Base-by-base conservation (phyloP, 441 rosid genomes). In the Eruca vesicaria region DNA sequence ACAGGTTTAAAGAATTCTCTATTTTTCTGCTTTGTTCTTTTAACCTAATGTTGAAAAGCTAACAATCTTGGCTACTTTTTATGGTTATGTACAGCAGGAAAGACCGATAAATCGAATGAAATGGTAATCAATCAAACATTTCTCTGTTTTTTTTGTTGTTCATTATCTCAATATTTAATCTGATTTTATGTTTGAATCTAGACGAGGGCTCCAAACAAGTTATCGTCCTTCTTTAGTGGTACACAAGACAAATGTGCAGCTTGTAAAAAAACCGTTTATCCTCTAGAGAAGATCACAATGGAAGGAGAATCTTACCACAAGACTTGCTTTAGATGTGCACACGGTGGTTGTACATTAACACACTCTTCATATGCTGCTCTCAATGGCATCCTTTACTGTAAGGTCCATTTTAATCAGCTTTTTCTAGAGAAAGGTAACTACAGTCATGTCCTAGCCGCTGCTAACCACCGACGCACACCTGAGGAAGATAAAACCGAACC, bases 341-440 rank as follows among this genome's bases (percentile, higher is more conserved):
- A 86, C 38, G 89, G 98, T 0, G 95, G 99, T 0, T 95, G 97
- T 43, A 86, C 87, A 2, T 80, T 93, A 59, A 95, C 99, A 9
- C 99, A 93, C 69, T 95, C 99, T 62, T 88, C 94, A 1, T 95
- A 93, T 65, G 98, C 99, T 18, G 88, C 99, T 53, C 93, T 93
- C 15, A 82, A 95, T 29, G 98, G 97, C 9, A 86, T 89, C 63
- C 88, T 95, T 9, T 95, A 95, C 76, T 93, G 99, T 88, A 95
- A 88, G 85, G 90, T 86, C 77, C 99, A 95, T 75, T 95, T 93
- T 65, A 89, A 87, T 59, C 94, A 92, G 82, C 87, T 95, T 11
- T 95, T 95, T 86, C 87, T 92, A 86, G 99, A 88, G 88, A 95
- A 95, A 84, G 98, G 99, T 0, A 90, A 73, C 76, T 95, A 88